Evolutionary conservation across 2,329 filamentous ascomycete species (phyloP).

Genomic region (Dactylellina drechsleri): DNA sequence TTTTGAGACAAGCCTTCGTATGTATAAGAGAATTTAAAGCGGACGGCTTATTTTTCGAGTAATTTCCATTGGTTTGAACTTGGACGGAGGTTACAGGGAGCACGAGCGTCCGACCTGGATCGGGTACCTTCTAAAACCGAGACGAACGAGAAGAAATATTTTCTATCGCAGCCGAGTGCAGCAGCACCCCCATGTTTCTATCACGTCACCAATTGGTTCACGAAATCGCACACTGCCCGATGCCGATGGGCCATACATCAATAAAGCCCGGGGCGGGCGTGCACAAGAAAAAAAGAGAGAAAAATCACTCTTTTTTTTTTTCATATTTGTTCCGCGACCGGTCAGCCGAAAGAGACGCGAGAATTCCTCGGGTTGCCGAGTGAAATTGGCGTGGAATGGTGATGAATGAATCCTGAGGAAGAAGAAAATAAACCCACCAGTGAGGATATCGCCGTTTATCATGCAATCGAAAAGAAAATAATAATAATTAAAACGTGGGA

Average conservation of each 20-base stretch:
- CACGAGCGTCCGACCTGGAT: too few species aligned
- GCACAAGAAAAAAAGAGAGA: background rate
- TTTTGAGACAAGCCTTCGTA: too few species aligned
- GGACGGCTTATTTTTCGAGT: too few species aligned
- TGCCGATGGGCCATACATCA: slow-evolving; percentile 21
- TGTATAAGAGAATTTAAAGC: too few species aligned
- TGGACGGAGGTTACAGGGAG: too few species aligned
- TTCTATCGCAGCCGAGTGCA: too few species aligned
- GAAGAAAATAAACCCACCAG: slow-evolving; percentile 50
- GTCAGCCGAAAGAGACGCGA: slow-evolving; percentile 39
- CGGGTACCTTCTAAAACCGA: too few species aligned
- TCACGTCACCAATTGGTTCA: slow-evolving; percentile 22
- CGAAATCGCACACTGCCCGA: slow-evolving; percentile 44
- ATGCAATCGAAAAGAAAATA: too few species aligned
- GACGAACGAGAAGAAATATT: background rate
- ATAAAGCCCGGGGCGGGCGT: background rate
- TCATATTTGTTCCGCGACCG: slow-evolving; percentile 6
- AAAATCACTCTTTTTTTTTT: slow-evolving; percentile 17
- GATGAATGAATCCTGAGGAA: slow-evolving; percentile 1
- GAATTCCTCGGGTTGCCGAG: slow-evolving; percentile 53
- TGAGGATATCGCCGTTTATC: slow-evolving; percentile 51
- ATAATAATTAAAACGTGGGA: slow-evolving; percentile 1
- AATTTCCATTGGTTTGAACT: too few species aligned
- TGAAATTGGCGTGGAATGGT: background rate
- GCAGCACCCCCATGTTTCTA: background rate